Base-by-base conservation (phyloP, 495 filamentous ascomycete species). In the Ascodesmis nigricans region DNA sequence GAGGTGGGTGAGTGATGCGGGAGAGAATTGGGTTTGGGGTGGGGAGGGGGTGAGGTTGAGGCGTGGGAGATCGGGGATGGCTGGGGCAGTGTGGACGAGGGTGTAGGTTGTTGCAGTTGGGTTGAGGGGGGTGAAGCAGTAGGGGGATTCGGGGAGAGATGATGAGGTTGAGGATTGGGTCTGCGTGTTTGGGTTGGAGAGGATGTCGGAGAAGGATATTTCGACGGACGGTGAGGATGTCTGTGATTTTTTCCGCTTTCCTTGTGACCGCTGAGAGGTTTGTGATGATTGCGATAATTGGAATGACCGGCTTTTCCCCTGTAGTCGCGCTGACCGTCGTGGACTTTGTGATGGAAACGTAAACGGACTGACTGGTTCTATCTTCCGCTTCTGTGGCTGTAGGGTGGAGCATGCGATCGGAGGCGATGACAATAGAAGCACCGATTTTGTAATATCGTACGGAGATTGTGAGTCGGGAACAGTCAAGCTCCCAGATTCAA, bases 61-160 rank as follows among this genome's bases (percentile, higher is more conserved):
- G 40, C 24, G 27, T 36, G 23, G 21, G 44, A 46, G 19, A 21
- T 30, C 27, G 39, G 21, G 7, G 36, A 45, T 23, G 33, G 43
- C 17, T 45, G 33, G 4, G 32, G 36, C 13, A 31, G 13, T 5
- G 38, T 15, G 3, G 29, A 21, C 3, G 41, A 42, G n/a, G 18
- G 24, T 17, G 23, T 29, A 9, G 23, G 27, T 2, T 36, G 32
- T 9, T 26, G 27, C 14, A 33, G 33, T 34, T 5, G 31, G 3
- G 29, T 10, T 31, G 29, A 17, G 28, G n/a, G 14, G 23, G 31
- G 18, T 21, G 13, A 14, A 44, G 35, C n/a, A n/a, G n/a, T n/a
- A n/a, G 31, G 43, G 33, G 9, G 21, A 25, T 19, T 11, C 19
- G 14, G 36, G 26, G n/a, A 40, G 30, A 5, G 44, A 32, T 7